phyloP scores from a whole-genome alignment of 805 yeast genomes.

The Osmozyma mogii region DNA sequence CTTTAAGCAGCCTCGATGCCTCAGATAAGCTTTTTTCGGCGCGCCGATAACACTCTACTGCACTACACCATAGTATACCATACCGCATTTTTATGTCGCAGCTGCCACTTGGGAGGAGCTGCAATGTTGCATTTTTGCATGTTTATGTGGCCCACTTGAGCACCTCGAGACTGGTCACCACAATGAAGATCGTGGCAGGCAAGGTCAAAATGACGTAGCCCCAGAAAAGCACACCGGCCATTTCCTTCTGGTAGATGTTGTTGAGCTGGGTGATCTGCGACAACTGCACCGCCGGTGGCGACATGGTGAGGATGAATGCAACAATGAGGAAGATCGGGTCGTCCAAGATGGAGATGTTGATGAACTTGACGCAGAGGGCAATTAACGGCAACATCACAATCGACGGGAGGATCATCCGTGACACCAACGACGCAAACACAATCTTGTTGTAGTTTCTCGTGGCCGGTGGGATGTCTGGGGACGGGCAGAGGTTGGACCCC shows the following conservation, averaged over 20 bases:
- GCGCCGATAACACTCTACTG: too few species aligned
- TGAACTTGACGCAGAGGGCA: conserved; percentile 53
- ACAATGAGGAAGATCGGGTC: conserved; percentile 78
- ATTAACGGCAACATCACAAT: conserved; percentile 59
- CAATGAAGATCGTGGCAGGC: conserved; percentile 69
- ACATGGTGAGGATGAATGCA: conserved; percentile 63
- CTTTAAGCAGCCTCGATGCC: too few species aligned
- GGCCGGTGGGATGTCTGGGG: conserved; percentile 58
- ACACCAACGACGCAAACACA: conserved; percentile 59
- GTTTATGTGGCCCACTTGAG: conserved; percentile 39
- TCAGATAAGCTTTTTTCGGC: too few species aligned
- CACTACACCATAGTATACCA: too few species aligned
- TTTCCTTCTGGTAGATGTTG: conserved; percentile 68
- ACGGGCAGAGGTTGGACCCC: conserved; percentile 73
- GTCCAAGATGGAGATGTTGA: conserved; percentile 61
- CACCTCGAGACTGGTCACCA: conserved; percentile 57
- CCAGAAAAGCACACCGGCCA: conserved; percentile 79
- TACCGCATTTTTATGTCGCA: too few species aligned
- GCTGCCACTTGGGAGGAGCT: too few species aligned
- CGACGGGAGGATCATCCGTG: conserved; percentile 76
- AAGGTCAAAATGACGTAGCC: conserved; percentile 70
- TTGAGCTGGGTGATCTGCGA: conserved; percentile 76
- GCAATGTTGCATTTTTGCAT: too few species aligned
- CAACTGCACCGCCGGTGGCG: conserved; percentile 80
- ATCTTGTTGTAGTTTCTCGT: conserved; percentile 55